Percentiles rank a stretch among this genome's conserved stretches.
Conservation (phyloP, 495 filamentous ascomycete genomes). For the Annulohypoxylon bovei region DNA sequence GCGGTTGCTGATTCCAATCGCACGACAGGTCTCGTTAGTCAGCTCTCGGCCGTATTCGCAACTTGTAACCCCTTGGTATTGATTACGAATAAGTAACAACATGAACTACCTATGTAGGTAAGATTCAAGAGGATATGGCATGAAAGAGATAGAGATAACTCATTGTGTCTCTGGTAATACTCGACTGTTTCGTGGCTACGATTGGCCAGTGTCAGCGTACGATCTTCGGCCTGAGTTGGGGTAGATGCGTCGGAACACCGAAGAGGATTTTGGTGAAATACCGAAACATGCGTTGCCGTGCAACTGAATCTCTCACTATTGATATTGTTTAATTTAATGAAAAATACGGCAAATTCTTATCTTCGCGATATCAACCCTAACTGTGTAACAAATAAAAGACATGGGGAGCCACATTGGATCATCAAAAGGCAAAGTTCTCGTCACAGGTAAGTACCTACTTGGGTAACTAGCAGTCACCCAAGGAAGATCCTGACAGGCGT, state of each 20-base stretch:
- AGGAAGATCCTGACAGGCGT: not conserved
- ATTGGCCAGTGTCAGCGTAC: not conserved
- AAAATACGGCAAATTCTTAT: not conserved
- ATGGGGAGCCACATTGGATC: not conserved
- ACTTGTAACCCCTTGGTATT: too few relatives aligned
- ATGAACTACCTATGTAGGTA: too few relatives aligned
- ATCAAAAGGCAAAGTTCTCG: slow-evolving; percentile 32
- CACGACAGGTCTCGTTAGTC: too few relatives aligned
- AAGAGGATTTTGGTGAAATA: not conserved
- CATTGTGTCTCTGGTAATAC: not conserved
- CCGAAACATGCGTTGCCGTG: not conserved
- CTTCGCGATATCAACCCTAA: too few relatives aligned
- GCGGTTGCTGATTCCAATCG: not conserved
- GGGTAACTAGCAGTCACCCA: not conserved
- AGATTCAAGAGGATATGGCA: not conserved
- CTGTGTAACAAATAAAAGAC: not conserved
- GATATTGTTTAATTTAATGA: not conserved
- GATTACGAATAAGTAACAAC: not conserved
- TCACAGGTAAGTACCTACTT: slow-evolving; percentile 26
- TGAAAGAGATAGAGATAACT: not conserved
- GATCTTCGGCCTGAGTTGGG: slow-evolving; percentile 26
- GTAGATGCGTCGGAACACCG: slow-evolving; percentile 39
- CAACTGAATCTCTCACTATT: not conserved
- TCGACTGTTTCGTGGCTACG: not conserved
- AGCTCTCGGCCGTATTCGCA: too few relatives aligned